Evolutionary conservation across 1,284 basidiomycete species (phyloP).

Genomic region (Phaffia rhodozyma): DNA sequence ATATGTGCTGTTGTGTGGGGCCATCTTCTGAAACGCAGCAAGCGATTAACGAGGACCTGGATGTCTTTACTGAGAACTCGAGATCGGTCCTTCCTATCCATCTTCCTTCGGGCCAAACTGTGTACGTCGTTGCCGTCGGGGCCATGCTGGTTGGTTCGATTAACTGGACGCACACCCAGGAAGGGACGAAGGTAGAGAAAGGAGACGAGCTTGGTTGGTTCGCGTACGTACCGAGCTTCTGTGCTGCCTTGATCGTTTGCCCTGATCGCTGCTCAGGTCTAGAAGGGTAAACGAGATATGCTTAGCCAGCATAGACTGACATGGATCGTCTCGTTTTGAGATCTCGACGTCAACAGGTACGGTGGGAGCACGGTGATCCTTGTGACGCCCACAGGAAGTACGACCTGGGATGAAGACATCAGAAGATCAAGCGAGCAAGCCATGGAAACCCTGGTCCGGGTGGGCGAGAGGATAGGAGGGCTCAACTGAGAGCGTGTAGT

Average conservation of each 20-base stretch:
- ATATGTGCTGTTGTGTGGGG: constrained; percentile 7
- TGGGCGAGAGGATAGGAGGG: constrained; percentile 38
- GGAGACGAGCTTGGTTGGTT: constrained; percentile 43
- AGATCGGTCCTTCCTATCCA: neutral
- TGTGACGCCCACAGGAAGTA: constrained; percentile 49
- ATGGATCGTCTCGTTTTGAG: constrained; percentile 34
- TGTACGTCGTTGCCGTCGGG: constrained; percentile 30
- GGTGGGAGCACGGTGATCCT: constrained; percentile 36
- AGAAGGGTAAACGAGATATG: no score
- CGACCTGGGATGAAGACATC: constrained; percentile 57
- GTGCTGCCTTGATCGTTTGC: neutral
- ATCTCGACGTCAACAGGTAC: no score
- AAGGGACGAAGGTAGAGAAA: constrained; percentile 33
- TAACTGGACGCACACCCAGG: constrained; percentile 34
- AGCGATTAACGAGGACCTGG: neutral
- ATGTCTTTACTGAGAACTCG: constrained; percentile 9
- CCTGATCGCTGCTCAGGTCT: no score
- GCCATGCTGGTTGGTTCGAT: constrained; percentile 46
- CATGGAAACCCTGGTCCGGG: constrained; percentile 61
- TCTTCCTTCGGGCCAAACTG: neutral
- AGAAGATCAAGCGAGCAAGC: constrained; percentile 45
- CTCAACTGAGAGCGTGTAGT: no score
- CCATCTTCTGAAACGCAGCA: constrained; percentile 13
- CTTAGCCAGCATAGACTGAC: neutral
- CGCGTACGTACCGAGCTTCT: constrained; percentile 30